A percentile compares a stretch with the other conserved stretches of the same genome.
Conservation (phyloP, 2,329 filamentous ascomycete genomes). For the Periconia macrospinosa region DNA sequence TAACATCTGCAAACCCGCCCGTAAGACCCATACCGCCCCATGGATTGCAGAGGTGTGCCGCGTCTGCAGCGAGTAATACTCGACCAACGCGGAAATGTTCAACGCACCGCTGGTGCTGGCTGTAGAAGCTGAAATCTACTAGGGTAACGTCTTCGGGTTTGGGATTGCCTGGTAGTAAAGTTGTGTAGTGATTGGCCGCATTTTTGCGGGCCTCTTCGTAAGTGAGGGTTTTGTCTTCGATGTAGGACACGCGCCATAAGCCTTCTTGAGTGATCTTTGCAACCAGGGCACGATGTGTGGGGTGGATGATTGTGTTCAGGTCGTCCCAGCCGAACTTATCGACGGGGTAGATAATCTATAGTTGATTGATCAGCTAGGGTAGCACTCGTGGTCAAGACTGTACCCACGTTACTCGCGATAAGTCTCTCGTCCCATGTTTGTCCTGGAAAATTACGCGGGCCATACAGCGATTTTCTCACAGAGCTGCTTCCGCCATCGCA, state of each 20-base stretch:
- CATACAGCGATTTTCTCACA: conserved; percentile 43
- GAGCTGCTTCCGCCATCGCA: conserved; percentile 71
- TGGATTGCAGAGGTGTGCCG: conserved; percentile 45
- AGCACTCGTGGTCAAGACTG: conserved; percentile 21
- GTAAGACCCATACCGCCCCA: conserved; percentile 62
- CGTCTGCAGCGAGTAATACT: conserved; percentile 59
- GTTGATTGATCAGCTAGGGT: no score
- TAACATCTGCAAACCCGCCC: conserved; percentile 62
- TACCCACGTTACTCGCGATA: conserved; percentile 59
- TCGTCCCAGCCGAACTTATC: conserved; percentile 56
- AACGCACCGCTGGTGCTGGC: conserved; percentile 60
- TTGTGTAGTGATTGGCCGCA: conserved; percentile 55
- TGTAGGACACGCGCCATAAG: conserved; percentile 63
- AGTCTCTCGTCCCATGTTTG: conserved; percentile 62
- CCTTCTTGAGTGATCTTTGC: conserved; percentile 59
- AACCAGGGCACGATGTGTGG: conserved; percentile 61
- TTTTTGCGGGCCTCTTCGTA: conserved; percentile 54
- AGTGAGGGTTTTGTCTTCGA: conserved; percentile 56
- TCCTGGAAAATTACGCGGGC: conserved; percentile 52
- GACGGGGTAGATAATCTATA: conserved; percentile 24
- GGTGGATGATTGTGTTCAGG: conserved; percentile 61
- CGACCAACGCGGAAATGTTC: conserved; percentile 56
- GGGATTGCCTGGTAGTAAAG: conserved; percentile 59
- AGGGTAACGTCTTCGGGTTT: conserved; percentile 59
- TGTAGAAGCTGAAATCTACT: conserved; percentile 58